A percentile compares a stretch with the other conserved stretches of the same genome.
phyloP scores from a whole-genome alignment of 768 basidiomycete species.

The Boletus rubropictus region DNA sequence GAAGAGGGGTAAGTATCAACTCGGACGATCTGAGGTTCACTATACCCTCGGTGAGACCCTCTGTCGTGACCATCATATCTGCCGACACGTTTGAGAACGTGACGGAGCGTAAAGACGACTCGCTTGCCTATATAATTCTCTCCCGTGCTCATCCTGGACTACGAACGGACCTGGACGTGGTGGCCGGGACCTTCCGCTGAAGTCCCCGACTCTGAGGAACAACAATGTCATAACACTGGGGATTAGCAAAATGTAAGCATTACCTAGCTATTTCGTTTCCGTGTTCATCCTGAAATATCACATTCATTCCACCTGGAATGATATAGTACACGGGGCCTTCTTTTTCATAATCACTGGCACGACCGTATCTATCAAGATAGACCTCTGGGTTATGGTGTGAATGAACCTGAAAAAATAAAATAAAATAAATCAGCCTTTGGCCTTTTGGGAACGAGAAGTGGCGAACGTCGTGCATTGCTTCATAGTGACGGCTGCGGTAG shows the following conservation, averaged over 20 bases:
- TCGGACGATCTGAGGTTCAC: constrained; percentile 24
- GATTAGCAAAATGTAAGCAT: background rate
- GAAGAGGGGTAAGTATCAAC: constrained; percentile 21
- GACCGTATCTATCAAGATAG: constrained; percentile 20
- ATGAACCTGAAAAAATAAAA: constrained; percentile 18
- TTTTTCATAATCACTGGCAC: constrained; percentile 14
- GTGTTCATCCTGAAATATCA: constrained; percentile 61
- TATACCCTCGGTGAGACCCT: constrained; percentile 19
- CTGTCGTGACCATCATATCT: constrained; percentile 27
- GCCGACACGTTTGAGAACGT: constrained; percentile 1
- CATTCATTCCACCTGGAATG: constrained; percentile 57
- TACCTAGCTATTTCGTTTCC: constrained; percentile 64
- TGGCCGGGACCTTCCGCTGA: constrained; percentile 28
- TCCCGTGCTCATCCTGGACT: constrained; percentile 56
- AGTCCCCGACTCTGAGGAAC: constrained; percentile 47
- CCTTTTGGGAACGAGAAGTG: background rate
- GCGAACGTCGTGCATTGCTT: constrained; percentile 16
- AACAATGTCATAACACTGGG: background rate
- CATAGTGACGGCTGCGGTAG: constrained; percentile 20
- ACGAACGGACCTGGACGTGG: constrained; percentile 40
- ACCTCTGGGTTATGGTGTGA: constrained; percentile 23
- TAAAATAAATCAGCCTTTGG: constrained; percentile 11
- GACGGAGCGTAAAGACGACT: background rate
- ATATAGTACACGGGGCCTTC: constrained; percentile 48
- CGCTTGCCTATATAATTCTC: constrained; percentile 51